phyloP scores from a whole-genome alignment of 208 protist genomes.

The Leishmania aethiopica region DNA sequence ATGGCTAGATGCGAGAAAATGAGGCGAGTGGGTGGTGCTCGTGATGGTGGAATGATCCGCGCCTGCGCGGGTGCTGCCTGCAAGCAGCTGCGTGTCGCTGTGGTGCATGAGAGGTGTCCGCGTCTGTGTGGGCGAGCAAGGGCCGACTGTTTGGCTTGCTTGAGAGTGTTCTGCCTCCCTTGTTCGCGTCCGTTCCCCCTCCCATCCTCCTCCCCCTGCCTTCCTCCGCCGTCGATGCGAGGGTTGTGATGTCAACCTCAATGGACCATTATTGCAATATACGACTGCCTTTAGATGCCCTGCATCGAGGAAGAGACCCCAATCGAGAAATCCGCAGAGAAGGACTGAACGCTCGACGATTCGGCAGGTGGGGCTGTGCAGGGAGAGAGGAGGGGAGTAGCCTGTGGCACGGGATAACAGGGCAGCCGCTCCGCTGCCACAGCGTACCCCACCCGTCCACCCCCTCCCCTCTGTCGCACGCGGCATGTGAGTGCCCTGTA shows the following conservation, averaged over 20 bases:
- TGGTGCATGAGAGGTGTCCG: neutral
- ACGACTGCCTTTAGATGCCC: neutral
- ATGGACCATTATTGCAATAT: neutral
- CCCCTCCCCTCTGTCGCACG: neutral
- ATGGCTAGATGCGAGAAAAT: neutral
- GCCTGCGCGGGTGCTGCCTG: neutral
- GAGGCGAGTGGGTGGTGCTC: neutral
- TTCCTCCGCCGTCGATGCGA: neutral
- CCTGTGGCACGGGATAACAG: neutral
- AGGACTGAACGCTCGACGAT: conserved; percentile 16
- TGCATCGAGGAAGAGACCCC: conserved; percentile 7
- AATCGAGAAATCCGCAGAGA: conserved; percentile 26
- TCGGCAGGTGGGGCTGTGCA: neutral
- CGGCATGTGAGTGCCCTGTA: neutral
- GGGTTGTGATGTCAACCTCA: conserved; percentile 12
- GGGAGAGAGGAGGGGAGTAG: neutral
- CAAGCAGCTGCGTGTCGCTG: neutral
- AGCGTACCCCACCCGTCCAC: neutral
- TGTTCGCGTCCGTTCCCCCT: neutral
- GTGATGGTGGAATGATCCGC: neutral
- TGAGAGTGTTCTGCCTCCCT: neutral
- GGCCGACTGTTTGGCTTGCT: neutral
- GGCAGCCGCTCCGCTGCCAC: neutral
- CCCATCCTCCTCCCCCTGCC: neutral
- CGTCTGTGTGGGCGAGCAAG: neutral